These are phyloP conservation scores for Gossypium anomalum DNA, from an alignment of 345 rosid genomes.

Conservation along the genomic window DNA sequence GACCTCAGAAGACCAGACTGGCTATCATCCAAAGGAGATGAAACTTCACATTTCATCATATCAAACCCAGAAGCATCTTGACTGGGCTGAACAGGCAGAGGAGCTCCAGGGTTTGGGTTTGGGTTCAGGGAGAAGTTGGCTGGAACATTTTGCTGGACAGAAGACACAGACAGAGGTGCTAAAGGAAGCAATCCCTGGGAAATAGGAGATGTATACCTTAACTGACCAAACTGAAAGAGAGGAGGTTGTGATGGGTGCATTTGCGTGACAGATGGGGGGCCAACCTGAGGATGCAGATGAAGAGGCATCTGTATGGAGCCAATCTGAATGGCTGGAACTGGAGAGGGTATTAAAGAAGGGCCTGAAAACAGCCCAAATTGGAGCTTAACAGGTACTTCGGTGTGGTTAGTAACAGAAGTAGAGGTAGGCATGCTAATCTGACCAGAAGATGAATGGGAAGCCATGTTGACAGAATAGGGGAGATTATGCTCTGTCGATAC, in stretches of 20 bases:
- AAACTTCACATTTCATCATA: background rate
- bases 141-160: slow-evolving; percentile 44
- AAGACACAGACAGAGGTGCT: slow-evolving; percentile 54
- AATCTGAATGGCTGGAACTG: slow-evolving; percentile 94
- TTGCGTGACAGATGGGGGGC: slow-evolving; percentile 43
- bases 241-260: slow-evolving; percentile 72
- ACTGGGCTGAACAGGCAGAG: slow-evolving; percentile 39
- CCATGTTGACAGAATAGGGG: slow-evolving; percentile 33
- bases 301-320: slow-evolving; percentile 99
- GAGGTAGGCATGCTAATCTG: slow-evolving; percentile 37
- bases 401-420: slow-evolving; percentile 40
- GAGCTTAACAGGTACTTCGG: slow-evolving; percentile 67
- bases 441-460: slow-evolving; percentile 36
- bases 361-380: slow-evolving; percentile 97
- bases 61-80: slow-evolving; percentile 21
- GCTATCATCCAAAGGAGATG: slow-evolving; percentile 33
- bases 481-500: slow-evolving; percentile 30
- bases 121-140: slow-evolving; percentile 45
- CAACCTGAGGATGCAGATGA: slow-evolving; percentile 74
- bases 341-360: slow-evolving; percentile 82
- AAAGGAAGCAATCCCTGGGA: slow-evolving; percentile 67
- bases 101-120: slow-evolving; percentile 47
- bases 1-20: slow-evolving; percentile 44
- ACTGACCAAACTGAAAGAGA: slow-evolving; percentile 89
- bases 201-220: slow-evolving; percentile 68